Evolutionary conservation across 2,329 filamentous ascomycete species (phyloP), one percentile per base, ranked within the genome.

Genomic region (Ophiocordyceps robertsii): DNA sequence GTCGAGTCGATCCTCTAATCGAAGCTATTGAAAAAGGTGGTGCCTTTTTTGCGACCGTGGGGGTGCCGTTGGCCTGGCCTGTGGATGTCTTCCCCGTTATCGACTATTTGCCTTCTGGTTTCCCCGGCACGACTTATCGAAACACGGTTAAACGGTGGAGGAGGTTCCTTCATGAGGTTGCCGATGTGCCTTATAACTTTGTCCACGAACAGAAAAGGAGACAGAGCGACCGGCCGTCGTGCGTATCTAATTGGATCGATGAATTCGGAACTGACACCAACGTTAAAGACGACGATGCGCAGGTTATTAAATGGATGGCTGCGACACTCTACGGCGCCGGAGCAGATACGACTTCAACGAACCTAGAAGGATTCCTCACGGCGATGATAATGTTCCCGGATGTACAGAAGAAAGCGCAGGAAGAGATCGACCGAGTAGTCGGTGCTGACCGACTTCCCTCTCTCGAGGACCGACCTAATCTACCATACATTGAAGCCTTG

Each of bases 301-400:
- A n/a, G n/a, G n/a, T n/a, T 5, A 44, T 47, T 8, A 45, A 32
- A 19, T 31, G 31, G 21, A 43, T 38, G 5, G 43, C 45, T 6
- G 38, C 38, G 4, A 13, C 21, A 10, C 31, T 47, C 21, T 43
- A 41, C 31, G 41, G 31, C 3, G 46, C 14, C 9, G 59, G 53
- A 4, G 13, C 40, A 2, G 45, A 44, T 4, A 47, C 45, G 2
- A 41, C 24, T 6, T 29, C 40, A 3, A 24, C 37, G 4, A 36
- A 38, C 10, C 9, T 47, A 1, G 29, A 9, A 7, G 32, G 13
- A 17, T 68, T 72, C 46, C 54, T 69, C 1, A 56, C 66, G 19
- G 72, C 71, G 6, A 70, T 74, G 67, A 48, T 61, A 0, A 49
- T 67, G 1, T 58, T 63, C n/a, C 57, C 58, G 1, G 58, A 58